These are phyloP conservation scores for Sugiyamaella paludigena DNA, from an alignment of 1,139 yeast species.

Conservation along the genomic window DNA sequence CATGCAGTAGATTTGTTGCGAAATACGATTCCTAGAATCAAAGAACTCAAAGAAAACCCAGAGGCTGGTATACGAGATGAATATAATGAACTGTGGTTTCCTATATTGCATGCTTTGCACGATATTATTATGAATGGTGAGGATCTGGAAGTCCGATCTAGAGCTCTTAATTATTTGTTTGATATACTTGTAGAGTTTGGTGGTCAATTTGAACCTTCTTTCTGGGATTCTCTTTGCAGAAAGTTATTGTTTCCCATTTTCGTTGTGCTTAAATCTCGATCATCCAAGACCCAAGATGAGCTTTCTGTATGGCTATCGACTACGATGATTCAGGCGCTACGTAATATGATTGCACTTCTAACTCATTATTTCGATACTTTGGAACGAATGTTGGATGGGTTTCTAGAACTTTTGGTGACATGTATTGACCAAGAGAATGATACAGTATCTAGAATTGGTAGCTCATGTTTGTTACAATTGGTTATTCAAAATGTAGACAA, in stretches of 20 bases:
- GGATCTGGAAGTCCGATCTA: slow-evolving; percentile 89
- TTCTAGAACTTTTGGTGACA: slow-evolving; percentile 69
- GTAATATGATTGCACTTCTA: slow-evolving; percentile 81
- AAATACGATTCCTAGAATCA: slow-evolving; percentile 54
- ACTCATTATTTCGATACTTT: slow-evolving; percentile 75
- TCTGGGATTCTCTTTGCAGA: slow-evolving; percentile 81
- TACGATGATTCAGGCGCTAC: slow-evolving; percentile 89
- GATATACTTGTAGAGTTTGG: slow-evolving; percentile 81
- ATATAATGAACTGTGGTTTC: slow-evolving; percentile 57
- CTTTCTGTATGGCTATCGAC: slow-evolving; percentile 95
- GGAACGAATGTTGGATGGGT: slow-evolving; percentile 71
- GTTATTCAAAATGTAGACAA: slow-evolving; percentile 69
- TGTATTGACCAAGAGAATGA: slow-evolving; percentile 97
- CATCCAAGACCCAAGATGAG: slow-evolving; percentile 75
- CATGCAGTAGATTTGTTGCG: slow-evolving; percentile 78
- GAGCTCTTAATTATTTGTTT: slow-evolving; percentile 80
- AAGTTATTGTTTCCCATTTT: slow-evolving; percentile 88
- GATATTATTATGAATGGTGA: slow-evolving; percentile 91
- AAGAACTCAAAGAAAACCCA: slow-evolving; percentile 24
- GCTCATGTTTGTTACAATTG: slow-evolving; percentile 79
- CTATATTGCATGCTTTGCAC: slow-evolving; percentile 79
- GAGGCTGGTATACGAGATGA: slow-evolving; percentile 20
- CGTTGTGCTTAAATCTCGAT: slow-evolving; percentile 69
- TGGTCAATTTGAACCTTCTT: slow-evolving; percentile 61
- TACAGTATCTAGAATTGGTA: slow-evolving; percentile 91